phyloP scores from a whole-genome alignment of 768 basidiomycete genomes.

The Lanmaoa rubissima region DNA sequence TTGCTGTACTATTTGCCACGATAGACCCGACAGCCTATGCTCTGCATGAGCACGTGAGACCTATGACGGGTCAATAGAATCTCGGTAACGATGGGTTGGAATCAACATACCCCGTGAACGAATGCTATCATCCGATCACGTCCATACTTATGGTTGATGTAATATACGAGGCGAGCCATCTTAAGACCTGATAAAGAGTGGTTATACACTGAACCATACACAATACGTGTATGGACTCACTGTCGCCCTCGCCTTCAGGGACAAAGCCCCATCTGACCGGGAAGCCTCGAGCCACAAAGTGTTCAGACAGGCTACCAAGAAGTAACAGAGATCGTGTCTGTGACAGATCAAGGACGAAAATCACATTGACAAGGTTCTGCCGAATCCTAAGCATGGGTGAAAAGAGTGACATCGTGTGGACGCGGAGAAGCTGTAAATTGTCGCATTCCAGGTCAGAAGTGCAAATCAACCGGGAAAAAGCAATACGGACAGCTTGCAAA shows the following conservation, averaged over 20 bases:
- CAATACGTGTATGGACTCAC: constrained; percentile 17
- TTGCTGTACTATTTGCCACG: constrained; percentile 43
- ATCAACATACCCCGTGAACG: constrained; percentile 45
- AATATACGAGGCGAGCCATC: constrained; percentile 73
- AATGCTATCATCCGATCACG: constrained; percentile 61
- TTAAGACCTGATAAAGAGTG: constrained; percentile 44
- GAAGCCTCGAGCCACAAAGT: constrained; percentile 67
- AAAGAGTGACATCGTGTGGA: constrained; percentile 51
- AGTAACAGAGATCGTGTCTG: constrained; percentile 56
- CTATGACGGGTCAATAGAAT: constrained; percentile 26
- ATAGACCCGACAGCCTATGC: constrained; percentile 32
- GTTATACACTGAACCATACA: neutral
- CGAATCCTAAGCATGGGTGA: constrained; percentile 75
- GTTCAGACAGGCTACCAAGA: constrained; percentile 60
- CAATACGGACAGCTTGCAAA: constrained; percentile 45
- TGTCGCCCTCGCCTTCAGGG: constrained; percentile 52
- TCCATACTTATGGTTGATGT: constrained; percentile 63
- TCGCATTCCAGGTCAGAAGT: constrained; percentile 2
- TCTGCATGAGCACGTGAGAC: constrained; percentile 37
- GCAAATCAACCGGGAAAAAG: neutral
- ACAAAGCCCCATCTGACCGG: constrained; percentile 88
- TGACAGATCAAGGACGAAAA: constrained; percentile 81
- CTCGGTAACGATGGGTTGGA: neutral
- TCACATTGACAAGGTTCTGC: constrained; percentile 79
- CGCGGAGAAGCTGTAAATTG: constrained; percentile 26